phyloP scores from a whole-genome alignment of 1,139 yeast species.

The Candida tropicalis region DNA sequence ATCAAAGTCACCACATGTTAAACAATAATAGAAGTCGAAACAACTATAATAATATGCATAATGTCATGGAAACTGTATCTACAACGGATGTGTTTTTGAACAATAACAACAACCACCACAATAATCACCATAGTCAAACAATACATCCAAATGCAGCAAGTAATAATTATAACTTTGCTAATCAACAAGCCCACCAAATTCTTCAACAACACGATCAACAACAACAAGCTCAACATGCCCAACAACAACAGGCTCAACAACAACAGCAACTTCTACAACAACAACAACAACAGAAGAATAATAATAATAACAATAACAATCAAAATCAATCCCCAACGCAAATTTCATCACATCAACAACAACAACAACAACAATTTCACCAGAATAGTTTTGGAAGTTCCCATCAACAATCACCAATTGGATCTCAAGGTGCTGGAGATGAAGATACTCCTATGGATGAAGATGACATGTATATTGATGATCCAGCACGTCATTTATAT shows the following conservation, averaged over 20 bases:
- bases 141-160: slow-evolving; percentile 14
- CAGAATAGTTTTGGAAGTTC: slow-evolving; percentile 11
- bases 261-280: slow-evolving; percentile 20
- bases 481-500: slow-evolving; percentile 92
- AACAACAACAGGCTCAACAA: slow-evolving; percentile 18
- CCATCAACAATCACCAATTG: slow-evolving; percentile 21
- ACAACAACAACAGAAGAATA: slow-evolving; percentile 21
- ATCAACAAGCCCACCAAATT: slow-evolving; percentile 18
- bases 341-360: slow-evolving; percentile 14
- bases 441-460: slow-evolving; percentile 25
- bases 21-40: slow-evolving; percentile 38
- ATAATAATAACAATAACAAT: too few relatives aligned
- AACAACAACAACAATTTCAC: slow-evolving; percentile 9
- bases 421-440: slow-evolving; percentile 17
- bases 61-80: slow-evolving; percentile 72
- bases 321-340: slow-evolving; percentile 18
- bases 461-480: slow-evolving; percentile 73
- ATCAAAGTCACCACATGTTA: slow-evolving; percentile 33
- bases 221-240: slow-evolving; percentile 19
- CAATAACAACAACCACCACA: slow-evolving; percentile 24
- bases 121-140: slow-evolving; percentile 9
- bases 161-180: slow-evolving; percentile 15
- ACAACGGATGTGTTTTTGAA: slow-evolving; percentile 85
- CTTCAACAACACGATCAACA: slow-evolving; percentile 21
- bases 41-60: slow-evolving; percentile 45